These are phyloP conservation scores for Pyronema omphalodes DNA, from an alignment of 495 filamentous ascomycete genomes.

Conservation along the genomic window DNA sequence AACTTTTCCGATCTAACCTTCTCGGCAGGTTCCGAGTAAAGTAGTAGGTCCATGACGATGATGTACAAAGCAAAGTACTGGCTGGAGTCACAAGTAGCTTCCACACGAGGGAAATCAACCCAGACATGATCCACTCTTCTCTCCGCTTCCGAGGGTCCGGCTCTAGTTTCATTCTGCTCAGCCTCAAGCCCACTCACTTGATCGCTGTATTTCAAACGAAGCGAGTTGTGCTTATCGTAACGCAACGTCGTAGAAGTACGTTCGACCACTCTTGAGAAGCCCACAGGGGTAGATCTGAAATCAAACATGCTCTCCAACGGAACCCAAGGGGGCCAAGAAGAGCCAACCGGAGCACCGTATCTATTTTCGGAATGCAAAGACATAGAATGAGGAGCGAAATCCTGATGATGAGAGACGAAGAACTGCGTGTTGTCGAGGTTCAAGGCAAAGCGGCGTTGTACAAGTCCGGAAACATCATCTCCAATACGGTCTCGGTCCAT, in stretches of 20 bases:
- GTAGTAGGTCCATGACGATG: conserved; percentile 81
- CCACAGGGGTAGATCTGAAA: conserved; percentile 77
- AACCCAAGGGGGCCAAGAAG: conserved; percentile 93
- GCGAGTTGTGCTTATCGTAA: conserved; percentile 95
- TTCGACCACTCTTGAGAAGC: conserved; percentile 86
- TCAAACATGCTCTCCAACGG: conserved; percentile 97
- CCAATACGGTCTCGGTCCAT: conserved; percentile 88
- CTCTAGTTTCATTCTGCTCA: conserved; percentile 29
- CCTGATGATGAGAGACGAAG: conserved; percentile 86
- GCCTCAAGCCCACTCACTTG: conserved; percentile 45
- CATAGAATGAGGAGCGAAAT: conserved; percentile 56
- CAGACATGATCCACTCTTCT: conserved; percentile 82
- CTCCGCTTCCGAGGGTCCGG: conserved; percentile 40
- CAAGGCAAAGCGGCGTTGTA: conserved; percentile 81
- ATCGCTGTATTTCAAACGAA: conserved; percentile 93
- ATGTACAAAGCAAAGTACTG: conserved; percentile 97
- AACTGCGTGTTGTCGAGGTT: conserved; percentile 95
- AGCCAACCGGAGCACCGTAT: conserved; percentile 69
- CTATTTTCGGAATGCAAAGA: conserved; percentile 86
- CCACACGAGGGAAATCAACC: conserved; percentile 84
- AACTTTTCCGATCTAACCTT: conserved; percentile 84
- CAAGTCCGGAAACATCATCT: conserved; percentile 83
- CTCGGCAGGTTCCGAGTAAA: conserved; percentile 89
- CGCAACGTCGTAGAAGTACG: conserved; percentile 83
- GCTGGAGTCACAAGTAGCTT: conserved; percentile 82